Base-by-base conservation (phyloP, 352 stramenopile genomes). In the Globisporangium lucens region DNA sequence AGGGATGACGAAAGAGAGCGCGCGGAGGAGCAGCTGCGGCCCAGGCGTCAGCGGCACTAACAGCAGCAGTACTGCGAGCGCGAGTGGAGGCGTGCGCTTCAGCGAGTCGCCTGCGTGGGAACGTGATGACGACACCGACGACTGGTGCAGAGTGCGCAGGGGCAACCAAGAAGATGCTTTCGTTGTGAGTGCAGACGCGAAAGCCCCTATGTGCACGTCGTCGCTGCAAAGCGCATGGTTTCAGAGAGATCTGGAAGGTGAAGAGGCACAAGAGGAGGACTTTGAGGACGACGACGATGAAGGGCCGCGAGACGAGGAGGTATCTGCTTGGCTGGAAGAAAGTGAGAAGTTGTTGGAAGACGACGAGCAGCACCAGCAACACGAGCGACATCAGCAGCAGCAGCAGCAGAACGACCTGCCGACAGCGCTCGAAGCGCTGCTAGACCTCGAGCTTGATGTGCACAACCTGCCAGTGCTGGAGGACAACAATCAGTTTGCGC, bases 391-490 rank as follows among this genome's bases (percentile, higher is more conserved):
- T 15, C 53, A 43, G 22, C n/a, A 53, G 24, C 24, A 33, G 3
- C 29, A 33, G 4, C 33, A 67, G 10, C 15, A 33, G 7, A 20
- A 24, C 17, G 51, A 59, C 24, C 15, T 29, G 9, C 71, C 56
- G 4, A 87, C 79, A 15, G 67, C 70, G 13, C 67, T 87, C 1
- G 75, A 88, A 49, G 66, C 68, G 13, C 62, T 89, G 56, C 66
- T 87, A 13, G 79, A 87, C n/a, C 55, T 85, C 27, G 77, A 87
- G 22, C 69, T 89, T 13, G 80, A 83, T n/a, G 69, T 80, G 33
- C 49, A 79, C 53, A 36, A 56, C 56, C 51, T 62, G 5, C 7
- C 69, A 52, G 43, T 61, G 20, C 51, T 67, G 5, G 64, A 58
- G n/a, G 78, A 67, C 68, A 83, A 67, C 68, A 83, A 82, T 22